Conservation (phyloP, 768 basidiomycete species). For the Sistotremastrum niveocremeum region DNA sequence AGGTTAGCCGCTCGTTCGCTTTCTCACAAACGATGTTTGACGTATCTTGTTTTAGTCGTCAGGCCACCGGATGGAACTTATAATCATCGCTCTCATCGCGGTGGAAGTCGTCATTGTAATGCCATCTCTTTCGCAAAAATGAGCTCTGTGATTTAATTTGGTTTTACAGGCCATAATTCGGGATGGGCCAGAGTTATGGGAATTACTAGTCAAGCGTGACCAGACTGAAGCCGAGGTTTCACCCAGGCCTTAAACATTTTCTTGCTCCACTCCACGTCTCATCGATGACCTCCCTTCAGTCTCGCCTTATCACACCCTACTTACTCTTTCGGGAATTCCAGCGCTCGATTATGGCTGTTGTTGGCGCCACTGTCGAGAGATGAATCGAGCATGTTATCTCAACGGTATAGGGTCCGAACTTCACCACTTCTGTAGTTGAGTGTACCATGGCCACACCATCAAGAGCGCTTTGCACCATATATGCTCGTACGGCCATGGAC, state of each 20-base stretch:
- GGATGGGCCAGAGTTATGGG: conserved; percentile 13
- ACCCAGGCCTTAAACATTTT: not conserved
- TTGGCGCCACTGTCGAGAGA: too few species aligned
- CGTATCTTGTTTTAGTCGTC: conserved; percentile 45
- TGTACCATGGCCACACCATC: too few species aligned
- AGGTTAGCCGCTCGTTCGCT: conserved; percentile 30
- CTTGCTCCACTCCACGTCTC: too few species aligned
- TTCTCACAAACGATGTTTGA: conserved; percentile 3
- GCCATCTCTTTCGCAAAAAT: not conserved
- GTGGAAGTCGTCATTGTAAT: conserved; percentile 86
- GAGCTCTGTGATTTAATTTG: not conserved
- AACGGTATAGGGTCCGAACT: too few species aligned
- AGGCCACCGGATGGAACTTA: conserved; percentile 84
- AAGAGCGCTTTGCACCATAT: too few species aligned
- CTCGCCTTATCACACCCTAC: too few species aligned
- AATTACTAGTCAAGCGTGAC: not conserved
- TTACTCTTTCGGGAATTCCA: too few species aligned
- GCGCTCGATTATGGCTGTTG: too few species aligned
- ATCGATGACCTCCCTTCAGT: too few species aligned
- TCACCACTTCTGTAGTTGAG: too few species aligned
- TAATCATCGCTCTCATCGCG: conserved; percentile 89
- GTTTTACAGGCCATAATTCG: conserved; percentile 9
- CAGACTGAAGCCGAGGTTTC: not conserved
- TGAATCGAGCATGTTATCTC: too few species aligned
- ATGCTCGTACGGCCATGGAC: too few species aligned